Percentiles rank a stretch among this genome's conserved stretches.
Conservation (phyloP, 768 basidiomycete genomes). For the Tulasnella sp. region DNA sequence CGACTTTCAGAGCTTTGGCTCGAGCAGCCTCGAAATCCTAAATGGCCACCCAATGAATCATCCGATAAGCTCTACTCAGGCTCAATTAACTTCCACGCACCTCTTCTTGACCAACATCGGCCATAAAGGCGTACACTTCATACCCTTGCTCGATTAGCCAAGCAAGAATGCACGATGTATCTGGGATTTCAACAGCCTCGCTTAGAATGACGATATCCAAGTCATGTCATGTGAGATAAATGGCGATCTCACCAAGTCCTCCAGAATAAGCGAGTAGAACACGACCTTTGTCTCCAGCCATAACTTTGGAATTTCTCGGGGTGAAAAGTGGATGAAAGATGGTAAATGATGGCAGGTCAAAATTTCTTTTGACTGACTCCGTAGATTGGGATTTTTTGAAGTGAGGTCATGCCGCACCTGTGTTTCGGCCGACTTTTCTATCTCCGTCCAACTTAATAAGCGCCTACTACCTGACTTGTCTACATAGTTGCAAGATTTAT, state of each 20-base stretch:
- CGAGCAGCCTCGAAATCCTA: constrained; percentile 91
- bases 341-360: too few relatives aligned
- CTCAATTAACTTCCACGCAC: constrained; percentile 26
- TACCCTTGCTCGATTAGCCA: constrained; percentile 99
- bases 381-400: too few relatives aligned
- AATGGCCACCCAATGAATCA: constrained; percentile 15
- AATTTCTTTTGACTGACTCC: too few relatives aligned
- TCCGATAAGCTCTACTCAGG: background rate
- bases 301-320: too few relatives aligned
- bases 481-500: too few relatives aligned
- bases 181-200: constrained; percentile 34
- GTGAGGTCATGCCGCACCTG: too few relatives aligned
- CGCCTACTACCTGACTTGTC: too few relatives aligned
- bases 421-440: too few relatives aligned
- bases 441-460: too few relatives aligned
- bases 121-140: constrained; percentile 95
- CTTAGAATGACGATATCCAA: background rate
- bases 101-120: constrained; percentile 88
- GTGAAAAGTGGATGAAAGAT: background rate
- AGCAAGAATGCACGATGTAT: constrained; percentile 97
- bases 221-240: background rate
- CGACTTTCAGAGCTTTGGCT: constrained; percentile 76
- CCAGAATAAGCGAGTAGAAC: constrained; percentile 97
- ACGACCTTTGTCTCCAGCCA: constrained; percentile 48
- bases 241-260: constrained; percentile 62